A percentile compares a stretch with the other conserved stretches of the same genome.
Conservation (phyloP, 2,329 filamentous ascomycete genomes). For the Epichloe gansuensis region DNA sequence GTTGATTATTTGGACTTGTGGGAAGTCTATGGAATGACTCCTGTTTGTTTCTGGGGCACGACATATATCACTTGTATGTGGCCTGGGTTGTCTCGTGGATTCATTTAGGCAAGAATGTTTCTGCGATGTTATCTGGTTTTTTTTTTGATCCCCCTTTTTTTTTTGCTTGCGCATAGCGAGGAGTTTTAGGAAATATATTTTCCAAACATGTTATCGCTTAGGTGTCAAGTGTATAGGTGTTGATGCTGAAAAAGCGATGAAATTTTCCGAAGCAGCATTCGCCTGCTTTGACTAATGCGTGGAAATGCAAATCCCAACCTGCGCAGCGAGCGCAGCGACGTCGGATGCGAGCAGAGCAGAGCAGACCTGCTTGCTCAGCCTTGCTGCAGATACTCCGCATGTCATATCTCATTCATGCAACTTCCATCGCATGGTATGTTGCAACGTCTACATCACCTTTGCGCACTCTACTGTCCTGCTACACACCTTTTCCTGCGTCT, state of each 20-base stretch:
- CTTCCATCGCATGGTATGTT: background rate
- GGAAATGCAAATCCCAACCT: too few relatives aligned
- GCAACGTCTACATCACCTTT: too few relatives aligned
- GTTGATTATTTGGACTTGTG: background rate
- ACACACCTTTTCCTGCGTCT: background rate
- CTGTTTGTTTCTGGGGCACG: conserved; percentile 3
- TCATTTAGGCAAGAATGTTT: background rate
- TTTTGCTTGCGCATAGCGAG: conserved; percentile 1
- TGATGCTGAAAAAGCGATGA: background rate
- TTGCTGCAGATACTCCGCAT: background rate
- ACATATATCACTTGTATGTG: background rate
- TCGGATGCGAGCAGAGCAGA: too few relatives aligned
- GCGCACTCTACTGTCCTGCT: too few relatives aligned
- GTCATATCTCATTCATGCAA: background rate
- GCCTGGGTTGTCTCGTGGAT: background rate
- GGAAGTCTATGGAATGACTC: conserved; percentile 8
- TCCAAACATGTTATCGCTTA: background rate
- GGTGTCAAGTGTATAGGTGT: background rate
- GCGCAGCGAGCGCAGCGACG: too few relatives aligned
- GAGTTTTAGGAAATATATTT: background rate
- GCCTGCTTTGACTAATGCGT: too few relatives aligned
- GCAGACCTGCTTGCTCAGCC: too few relatives aligned
- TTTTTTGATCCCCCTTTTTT: background rate
- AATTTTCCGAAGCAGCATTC: too few relatives aligned
- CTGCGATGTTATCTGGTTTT: background rate